Conservation (phyloP, 192 early-diverging fungal species). For the Coemansia sp. region DNA sequence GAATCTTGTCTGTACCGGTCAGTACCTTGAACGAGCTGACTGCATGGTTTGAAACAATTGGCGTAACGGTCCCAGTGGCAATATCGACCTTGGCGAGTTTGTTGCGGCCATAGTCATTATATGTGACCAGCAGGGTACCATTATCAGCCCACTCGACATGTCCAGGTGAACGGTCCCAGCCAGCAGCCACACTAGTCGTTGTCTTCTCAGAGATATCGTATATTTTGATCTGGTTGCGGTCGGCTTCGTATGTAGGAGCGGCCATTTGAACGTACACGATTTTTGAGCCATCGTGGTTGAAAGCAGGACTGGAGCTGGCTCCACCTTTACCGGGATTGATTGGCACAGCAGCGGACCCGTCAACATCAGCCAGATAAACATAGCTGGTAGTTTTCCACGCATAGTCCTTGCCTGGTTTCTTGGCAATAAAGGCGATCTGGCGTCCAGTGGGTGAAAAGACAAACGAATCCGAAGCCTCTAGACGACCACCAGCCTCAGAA, state of each 20-base stretch:
- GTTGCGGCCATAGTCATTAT: constrained; percentile 65
- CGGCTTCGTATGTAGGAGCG: constrained; percentile 70
- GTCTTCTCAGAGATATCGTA: constrained; percentile 49
- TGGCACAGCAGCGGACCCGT: constrained; percentile 47
- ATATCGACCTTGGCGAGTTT: constrained; percentile 66
- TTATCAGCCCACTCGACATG: constrained; percentile 58
- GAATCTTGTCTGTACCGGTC: constrained; percentile 36
- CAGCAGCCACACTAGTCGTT: constrained; percentile 28
- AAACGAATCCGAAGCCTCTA: constrained; percentile 60
- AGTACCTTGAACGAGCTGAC: constrained; percentile 52
- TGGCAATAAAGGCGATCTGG: constrained; percentile 70
- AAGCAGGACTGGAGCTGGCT: constrained; percentile 64
- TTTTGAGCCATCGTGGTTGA: constrained; percentile 61
- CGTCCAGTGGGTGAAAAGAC: constrained; percentile 65
- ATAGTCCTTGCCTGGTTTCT: constrained; percentile 59
- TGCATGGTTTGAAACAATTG: constrained; percentile 55
- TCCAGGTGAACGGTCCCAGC: constrained; percentile 66
- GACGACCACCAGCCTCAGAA: constrained; percentile 47
- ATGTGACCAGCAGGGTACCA: constrained; percentile 59
- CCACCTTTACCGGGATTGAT: constrained; percentile 56
- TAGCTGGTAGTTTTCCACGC: constrained; percentile 78
- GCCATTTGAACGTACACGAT: constrained; percentile 78
- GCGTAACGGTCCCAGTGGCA: constrained; percentile 43
- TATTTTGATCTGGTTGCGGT: constrained; percentile 69
- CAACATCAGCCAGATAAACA: constrained; percentile 65